Evolutionary conservation across 192 early-diverging fungal genomes (phyloP).

Genomic region (Helicostylum pulchrum): DNA sequence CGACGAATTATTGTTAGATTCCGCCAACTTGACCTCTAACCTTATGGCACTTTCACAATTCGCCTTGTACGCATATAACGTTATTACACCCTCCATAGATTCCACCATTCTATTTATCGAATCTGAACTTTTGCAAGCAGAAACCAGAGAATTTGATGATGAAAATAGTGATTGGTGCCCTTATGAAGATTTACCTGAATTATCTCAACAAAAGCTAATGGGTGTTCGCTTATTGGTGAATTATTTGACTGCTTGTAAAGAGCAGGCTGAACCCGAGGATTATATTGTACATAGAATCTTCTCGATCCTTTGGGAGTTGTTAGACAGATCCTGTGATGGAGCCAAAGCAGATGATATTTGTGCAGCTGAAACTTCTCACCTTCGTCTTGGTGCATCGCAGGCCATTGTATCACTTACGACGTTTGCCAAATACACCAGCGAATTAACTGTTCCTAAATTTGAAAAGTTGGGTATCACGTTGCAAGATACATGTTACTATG

Average conservation of each 20-base stretch:
- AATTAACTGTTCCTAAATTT: constrained; percentile 55
- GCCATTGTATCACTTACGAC: constrained; percentile 63
- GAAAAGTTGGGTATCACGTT: constrained; percentile 58
- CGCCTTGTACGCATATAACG: background rate
- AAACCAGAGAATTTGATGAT: background rate
- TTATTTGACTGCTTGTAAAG: constrained; percentile 13
- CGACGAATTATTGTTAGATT: background rate
- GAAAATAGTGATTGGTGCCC: constrained; percentile 21
- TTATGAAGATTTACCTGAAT: constrained; percentile 15
- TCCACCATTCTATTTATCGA: constrained; percentile 11
- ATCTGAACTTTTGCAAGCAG: background rate
- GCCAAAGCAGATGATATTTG: constrained; percentile 19
- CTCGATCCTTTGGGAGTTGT: constrained; percentile 14
- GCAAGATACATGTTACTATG: constrained; percentile 78
- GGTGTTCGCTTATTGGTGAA: constrained; percentile 13
- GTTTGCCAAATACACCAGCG: constrained; percentile 42
- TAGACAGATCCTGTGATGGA: constrained; percentile 5
- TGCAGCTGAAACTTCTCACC: constrained; percentile 52
- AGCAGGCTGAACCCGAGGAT: background rate
- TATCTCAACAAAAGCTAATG: constrained; percentile 23
- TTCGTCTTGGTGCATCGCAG: constrained; percentile 65
- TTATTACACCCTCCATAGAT: background rate
- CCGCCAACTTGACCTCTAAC: background rate
- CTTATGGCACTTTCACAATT: constrained; percentile 2
- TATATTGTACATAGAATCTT: background rate